Percentiles rank a stretch among this genome's conserved stretches.
Conservation (phyloP, 2,329 filamentous ascomycete species). For the Fusarium longipes region DNA sequence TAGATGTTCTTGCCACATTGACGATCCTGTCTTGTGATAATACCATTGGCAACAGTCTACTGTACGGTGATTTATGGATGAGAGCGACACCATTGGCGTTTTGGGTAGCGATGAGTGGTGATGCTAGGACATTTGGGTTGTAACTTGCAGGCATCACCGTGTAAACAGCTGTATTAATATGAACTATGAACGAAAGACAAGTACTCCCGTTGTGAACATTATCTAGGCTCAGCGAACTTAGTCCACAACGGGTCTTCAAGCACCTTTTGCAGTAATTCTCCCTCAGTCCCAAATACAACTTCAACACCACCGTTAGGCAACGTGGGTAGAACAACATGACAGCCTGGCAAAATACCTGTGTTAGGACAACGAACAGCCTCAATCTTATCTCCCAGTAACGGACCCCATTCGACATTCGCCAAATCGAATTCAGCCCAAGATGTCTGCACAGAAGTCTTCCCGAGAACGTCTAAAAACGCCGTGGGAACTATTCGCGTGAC, state of each 20-base stretch:
- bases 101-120: not conserved
- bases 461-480: conserved; percentile 25
- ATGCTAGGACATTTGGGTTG: not conserved
- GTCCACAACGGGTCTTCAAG: conserved; percentile 18
- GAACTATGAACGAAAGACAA: not conserved
- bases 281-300: conserved; percentile 13
- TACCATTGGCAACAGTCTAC: not conserved
- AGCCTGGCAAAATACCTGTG: conserved; percentile 17
- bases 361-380: conserved; percentile 24
- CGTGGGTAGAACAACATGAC: conserved; percentile 15
- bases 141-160: not conserved
- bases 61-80: not conserved
- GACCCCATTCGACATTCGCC: conserved; percentile 12
- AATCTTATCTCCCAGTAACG: conserved; percentile 5
- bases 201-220: not conserved
- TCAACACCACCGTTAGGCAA: conserved; percentile 23
- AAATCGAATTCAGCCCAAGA: conserved; percentile 26
- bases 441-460: conserved; percentile 14
- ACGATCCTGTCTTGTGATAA: not conserved
- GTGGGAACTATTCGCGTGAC: conserved; percentile 17
- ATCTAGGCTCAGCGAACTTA: conserved; percentile 17
- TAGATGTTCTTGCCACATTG: conserved; percentile 8
- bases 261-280: not conserved
- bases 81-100: not conserved
- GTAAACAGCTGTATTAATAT: not conserved